A percentile compares a stretch with the other conserved stretches of the same genome.
Conservation (phyloP, 176 grass and related monocot species). For the Lolium multiflorum region DNA sequence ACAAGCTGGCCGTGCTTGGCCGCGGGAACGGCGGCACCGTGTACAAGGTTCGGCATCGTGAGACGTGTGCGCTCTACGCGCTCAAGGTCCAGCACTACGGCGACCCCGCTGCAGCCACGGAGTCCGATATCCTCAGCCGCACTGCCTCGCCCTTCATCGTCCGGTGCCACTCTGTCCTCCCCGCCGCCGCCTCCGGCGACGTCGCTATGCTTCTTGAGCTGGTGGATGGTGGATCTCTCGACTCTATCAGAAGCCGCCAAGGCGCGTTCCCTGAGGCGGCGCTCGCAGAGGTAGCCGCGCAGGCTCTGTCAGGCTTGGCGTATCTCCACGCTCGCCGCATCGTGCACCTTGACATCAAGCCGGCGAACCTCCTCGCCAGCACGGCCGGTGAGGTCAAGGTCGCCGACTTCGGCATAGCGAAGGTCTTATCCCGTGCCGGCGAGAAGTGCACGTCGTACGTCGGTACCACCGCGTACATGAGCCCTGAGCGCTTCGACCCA, state of each 20-base stretch:
- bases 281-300: constrained; percentile 54
- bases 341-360: constrained; percentile 63
- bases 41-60: constrained; percentile 63
- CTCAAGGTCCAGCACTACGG: constrained; percentile 53
- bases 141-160: constrained; percentile 53
- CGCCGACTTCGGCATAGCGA: constrained; percentile 58
- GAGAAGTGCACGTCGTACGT: constrained; percentile 41
- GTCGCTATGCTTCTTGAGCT: constrained; percentile 60
- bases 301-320: constrained; percentile 48
- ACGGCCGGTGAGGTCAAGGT: constrained; percentile 47
- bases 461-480: constrained; percentile 62
- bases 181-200: constrained; percentile 2
- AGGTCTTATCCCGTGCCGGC: constrained; percentile 38
- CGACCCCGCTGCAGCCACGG: constrained; percentile 21
- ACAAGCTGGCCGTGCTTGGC: constrained; percentile 52
- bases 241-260: neutral
- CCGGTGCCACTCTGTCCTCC: constrained; percentile 58
- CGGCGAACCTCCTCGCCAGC: constrained; percentile 49
- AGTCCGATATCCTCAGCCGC: constrained; percentile 43
- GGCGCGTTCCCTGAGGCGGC: constrained; percentile 56
- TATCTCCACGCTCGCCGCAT: neutral
- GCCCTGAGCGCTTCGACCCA: constrained; percentile 55
- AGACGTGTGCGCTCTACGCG: constrained; percentile 53
- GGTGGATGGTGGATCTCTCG: constrained; percentile 54
- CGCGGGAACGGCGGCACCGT: constrained; percentile 61